phyloP scores from a whole-genome alignment of 1,139 yeast genomes.

The Kodamaea ohmeri region DNA sequence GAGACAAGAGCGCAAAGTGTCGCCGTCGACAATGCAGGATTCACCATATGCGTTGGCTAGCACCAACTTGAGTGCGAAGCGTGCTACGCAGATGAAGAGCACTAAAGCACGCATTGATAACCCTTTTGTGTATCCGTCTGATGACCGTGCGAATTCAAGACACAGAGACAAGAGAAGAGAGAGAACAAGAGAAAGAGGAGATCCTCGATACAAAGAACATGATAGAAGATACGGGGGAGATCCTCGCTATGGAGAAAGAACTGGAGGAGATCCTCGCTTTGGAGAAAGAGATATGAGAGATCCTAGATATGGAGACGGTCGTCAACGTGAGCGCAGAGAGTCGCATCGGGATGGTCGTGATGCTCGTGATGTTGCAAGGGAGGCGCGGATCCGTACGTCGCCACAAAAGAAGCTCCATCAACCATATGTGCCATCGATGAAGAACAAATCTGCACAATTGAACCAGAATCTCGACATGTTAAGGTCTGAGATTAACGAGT shows the following conservation, averaged over 20 bases:
- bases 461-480: constrained; percentile 45
- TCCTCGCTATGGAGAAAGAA: neutral
- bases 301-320: neutral
- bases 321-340: neutral
- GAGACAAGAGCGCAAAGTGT: neutral
- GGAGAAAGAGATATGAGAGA: constrained; percentile 1
- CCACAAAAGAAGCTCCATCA: constrained; percentile 14
- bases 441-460: constrained; percentile 33
- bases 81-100: constrained; percentile 14
- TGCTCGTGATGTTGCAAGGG: neutral
- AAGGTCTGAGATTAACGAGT: constrained; percentile 46
- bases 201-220: neutral
- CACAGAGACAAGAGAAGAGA: neutral
- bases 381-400: neutral
- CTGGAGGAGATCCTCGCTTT: neutral
- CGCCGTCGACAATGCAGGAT: constrained; percentile 4
- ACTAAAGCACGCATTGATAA: constrained; percentile 12
- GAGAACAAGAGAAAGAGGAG: neutral
- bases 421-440: constrained; percentile 18
- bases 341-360: neutral
- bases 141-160: neutral
- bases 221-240: neutral
- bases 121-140: neutral
- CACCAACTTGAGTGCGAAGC: constrained; percentile 12
- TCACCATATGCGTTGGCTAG: constrained; percentile 3